Base-by-base conservation (phyloP, 306 rosid genomes). In the Albizia julibrissin region DNA sequence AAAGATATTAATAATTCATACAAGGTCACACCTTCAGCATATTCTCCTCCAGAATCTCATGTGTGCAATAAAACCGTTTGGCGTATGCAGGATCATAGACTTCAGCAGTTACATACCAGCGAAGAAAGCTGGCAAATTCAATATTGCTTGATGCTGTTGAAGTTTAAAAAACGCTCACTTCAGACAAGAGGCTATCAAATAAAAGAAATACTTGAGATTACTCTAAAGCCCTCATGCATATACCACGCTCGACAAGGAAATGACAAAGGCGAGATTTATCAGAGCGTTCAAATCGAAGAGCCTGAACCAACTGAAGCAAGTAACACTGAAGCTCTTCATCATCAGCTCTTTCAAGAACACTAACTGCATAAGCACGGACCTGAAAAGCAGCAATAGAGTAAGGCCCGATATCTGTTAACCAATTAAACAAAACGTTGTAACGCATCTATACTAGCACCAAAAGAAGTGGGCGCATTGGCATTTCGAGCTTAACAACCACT, bases 351-450 rank as follows among this genome's bases (percentile, higher is more conserved):
- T 91, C 96, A 88, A 95, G 99, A 81, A 95, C 94, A 80, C 98
- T 92, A 85, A 95, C 99, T 50, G 99, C 99, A 91, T 95, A 95
- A 66, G 98, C 99, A 85, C 99, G 98, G 75, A 95, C 99, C 99
- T 95, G 88, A 80, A 70, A 88, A 75, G 58, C 34, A 31, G 75
- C 27, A 76, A 62, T 71, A 70, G 31, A 66, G 46, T 40, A 73
- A 66, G 70, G 44, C 81, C 80, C 27, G 29, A 50, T 72, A 82
- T 43, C 22, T 86, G 56, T 46, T 10, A 44, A 9, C 40, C 58
- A 69, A 46, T 40, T 59, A 46, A 26, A 33, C 52, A 47, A 47
- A 37, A 33, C 3, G 52, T 44, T 50, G 80, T 37, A 49, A 77
- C 19, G 67, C 71, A 76, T 80, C 52, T 44, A 82, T 49, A 58